Evolutionary conservation across 352 stramenopile species (phyloP), one percentile per base, ranked within the genome.

Genomic region (Thraustochytrium striatum): DNA sequence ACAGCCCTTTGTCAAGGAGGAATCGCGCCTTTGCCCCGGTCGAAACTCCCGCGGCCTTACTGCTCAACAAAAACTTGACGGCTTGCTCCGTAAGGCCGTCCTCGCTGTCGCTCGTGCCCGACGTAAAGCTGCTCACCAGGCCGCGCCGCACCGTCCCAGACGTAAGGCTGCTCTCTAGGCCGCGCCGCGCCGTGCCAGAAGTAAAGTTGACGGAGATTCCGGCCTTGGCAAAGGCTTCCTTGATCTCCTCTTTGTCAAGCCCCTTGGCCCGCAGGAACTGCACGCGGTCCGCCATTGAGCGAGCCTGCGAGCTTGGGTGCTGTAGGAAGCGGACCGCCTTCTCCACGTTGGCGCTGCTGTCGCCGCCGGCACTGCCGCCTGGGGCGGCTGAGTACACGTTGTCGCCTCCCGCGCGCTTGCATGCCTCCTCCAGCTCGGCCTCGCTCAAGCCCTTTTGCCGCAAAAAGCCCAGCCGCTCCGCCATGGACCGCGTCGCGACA

Each of bases 271-370:
- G 13, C 11, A 75, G 47, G 36, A 55, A 75, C n/a, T 11, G n/a
- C 5, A 75, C 30, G n/a, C 68, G 58, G 9, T 75, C 65, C 0
- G 9, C 30, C 5, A 75, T 11, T 7, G 65, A 43, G 8, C 65
- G 39, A 16, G 32, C 28, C 65, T 75, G 65, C 13, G 65, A 39
- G 2, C 65, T 75, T 16, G 65, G 52, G 25, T 75, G 65, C 11
- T 28, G 44, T 43, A 75, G 41, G 36, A 75, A 75, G 16, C 41
- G 41, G 11, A 75, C 41, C 25, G 65, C 65, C 32, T 75, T 75
- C 50, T 44, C 44, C 19, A 75, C 52, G 30, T 75, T 75, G 43
- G 8, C 47, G 9, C 28, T 57, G 3, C 9, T 41, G 33, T 25
- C 28, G 28, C 25, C 41, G 16, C 16, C 16, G 35, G 25, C 44